Conservation (phyloP, 768 basidiomycete species). For the Favolaschia claudopus region DNA sequence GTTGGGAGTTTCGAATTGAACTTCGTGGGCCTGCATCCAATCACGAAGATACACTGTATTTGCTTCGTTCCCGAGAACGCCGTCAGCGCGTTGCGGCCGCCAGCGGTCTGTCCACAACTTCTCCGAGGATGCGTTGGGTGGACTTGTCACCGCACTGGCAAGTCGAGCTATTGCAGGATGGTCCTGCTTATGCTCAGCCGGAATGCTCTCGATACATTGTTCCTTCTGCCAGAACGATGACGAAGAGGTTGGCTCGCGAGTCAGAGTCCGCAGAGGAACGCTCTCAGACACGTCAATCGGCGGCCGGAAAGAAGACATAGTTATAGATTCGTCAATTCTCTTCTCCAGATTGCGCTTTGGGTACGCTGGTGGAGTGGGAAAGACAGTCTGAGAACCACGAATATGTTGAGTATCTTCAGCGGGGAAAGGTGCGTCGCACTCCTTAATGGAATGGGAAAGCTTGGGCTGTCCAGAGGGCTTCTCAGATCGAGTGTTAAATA, state of each 20-base stretch:
- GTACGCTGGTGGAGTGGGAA: constrained; percentile 26
- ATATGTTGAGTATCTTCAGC: constrained; percentile 62
- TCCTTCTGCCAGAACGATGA: constrained; percentile 13
- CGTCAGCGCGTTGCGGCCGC: constrained; percentile 73
- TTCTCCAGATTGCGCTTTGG: constrained; percentile 2
- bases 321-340: background rate
- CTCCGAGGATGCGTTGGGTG: constrained; percentile 37
- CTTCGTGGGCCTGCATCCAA: constrained; percentile 78
- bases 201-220: constrained; percentile 34
- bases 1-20: constrained; percentile 51
- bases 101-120: constrained; percentile 79
- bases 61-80: constrained; percentile 81
- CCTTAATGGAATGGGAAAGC: background rate
- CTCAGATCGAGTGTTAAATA: constrained; percentile 50
- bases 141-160: constrained; percentile 27
- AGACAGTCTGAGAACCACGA: constrained; percentile 60
- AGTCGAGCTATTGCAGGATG: constrained; percentile 63
- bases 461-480: constrained; percentile 5
- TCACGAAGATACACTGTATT: constrained; percentile 76
- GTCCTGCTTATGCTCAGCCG: constrained; percentile 39
- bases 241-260: constrained; percentile 3
- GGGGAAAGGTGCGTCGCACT: constrained; percentile 54
- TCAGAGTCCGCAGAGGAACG: background rate
- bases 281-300: background rate
- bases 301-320: constrained; percentile 2